Evolutionary conservation across 495 filamentous ascomycete species (phyloP).

Genomic region (Xylaria curta): DNA sequence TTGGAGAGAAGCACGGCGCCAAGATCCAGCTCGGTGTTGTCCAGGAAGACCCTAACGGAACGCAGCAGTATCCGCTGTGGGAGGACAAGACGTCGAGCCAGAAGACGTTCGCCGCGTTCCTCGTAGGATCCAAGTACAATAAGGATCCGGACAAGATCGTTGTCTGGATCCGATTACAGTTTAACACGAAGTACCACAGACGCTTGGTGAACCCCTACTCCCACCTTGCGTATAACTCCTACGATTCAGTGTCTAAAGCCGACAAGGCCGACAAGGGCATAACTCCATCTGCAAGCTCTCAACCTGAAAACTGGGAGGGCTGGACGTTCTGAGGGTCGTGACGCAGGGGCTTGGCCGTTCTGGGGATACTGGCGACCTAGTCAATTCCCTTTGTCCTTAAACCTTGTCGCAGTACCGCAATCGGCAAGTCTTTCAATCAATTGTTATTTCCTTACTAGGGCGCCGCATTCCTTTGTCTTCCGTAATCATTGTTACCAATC

Average conservation of each 20-base stretch:
- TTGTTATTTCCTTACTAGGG: background rate
- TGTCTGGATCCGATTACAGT: slow-evolving; percentile 8
- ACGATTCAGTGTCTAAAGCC: background rate
- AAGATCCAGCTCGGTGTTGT: slow-evolving; percentile 26
- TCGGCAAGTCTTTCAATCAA: background rate
- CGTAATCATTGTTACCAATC: background rate
- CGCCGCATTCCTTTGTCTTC: slow-evolving; percentile 10
- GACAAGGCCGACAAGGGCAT: background rate
- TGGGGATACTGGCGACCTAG: background rate
- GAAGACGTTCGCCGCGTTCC: background rate
- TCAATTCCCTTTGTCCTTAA: background rate
- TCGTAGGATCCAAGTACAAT: slow-evolving; percentile 18
- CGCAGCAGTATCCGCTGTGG: background rate
- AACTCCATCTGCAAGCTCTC: too few species aligned
- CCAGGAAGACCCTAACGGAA: background rate
- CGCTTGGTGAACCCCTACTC: slow-evolving; percentile 3
- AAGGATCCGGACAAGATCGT: slow-evolving; percentile 1
- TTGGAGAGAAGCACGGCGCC: slow-evolving; percentile 1
- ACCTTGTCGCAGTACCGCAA: background rate
- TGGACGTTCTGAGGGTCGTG: background rate
- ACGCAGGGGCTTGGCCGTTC: background rate
- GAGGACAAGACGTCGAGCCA: background rate
- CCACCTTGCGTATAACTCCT: background rate
- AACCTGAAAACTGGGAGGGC: too few species aligned
- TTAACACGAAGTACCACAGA: background rate